Conservation (phyloP, 1,284 basidiomycete genomes). For the Ustilago curta region DNA sequence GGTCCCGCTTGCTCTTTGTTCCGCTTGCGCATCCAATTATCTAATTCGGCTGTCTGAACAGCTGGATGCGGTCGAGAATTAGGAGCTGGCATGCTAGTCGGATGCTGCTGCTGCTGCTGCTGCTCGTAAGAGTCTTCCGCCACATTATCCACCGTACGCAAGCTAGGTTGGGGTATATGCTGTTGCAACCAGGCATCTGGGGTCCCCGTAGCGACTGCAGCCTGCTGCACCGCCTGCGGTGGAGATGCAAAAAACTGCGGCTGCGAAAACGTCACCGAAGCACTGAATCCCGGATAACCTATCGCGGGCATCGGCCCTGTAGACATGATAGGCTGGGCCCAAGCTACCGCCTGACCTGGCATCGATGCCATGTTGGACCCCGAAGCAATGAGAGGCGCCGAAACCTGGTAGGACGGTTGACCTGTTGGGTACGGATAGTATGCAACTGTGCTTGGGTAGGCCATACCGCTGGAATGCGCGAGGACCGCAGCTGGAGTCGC, state of each 20-base stretch:
- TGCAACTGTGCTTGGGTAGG: constrained; percentile 10
- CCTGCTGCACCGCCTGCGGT: constrained; percentile 17
- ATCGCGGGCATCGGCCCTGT: constrained; percentile 18
- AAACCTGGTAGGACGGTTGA: constrained; percentile 15
- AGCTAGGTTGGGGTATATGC: constrained; percentile 5
- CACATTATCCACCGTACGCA: no score
- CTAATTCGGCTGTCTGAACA: background rate
- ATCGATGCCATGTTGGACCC: constrained; percentile 11
- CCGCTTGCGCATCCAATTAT: background rate
- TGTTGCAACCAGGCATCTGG: constrained; percentile 16
- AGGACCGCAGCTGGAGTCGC: background rate
- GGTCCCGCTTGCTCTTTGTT: background rate
- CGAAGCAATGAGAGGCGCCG: constrained; percentile 8
- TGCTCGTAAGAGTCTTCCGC: background rate
- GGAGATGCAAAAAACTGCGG: constrained; percentile 38
- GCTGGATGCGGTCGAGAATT: background rate
- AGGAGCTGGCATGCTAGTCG: background rate
- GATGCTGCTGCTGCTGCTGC: background rate
- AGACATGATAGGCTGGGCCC: constrained; percentile 34
- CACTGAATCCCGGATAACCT: constrained; percentile 39
- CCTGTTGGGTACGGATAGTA: constrained; percentile 29
- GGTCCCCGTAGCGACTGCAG: constrained; percentile 1
- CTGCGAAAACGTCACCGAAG: constrained; percentile 41
- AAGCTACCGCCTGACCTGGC: constrained; percentile 25
- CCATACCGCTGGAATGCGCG: constrained; percentile 1